Conservation (phyloP, 306 rosid genomes). For the Quercus wislizeni region DNA sequence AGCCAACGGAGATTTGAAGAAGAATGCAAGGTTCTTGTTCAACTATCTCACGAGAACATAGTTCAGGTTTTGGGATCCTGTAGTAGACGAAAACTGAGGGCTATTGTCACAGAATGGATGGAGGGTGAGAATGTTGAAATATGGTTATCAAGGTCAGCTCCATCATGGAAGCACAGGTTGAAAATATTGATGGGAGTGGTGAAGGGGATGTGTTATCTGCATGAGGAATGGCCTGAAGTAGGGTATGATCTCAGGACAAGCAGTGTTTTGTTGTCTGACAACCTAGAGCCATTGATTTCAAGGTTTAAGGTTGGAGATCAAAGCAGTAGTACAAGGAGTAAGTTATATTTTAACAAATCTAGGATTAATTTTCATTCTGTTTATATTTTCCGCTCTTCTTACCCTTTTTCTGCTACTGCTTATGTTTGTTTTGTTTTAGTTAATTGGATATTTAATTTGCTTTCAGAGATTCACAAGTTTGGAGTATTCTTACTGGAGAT, state of each 20-base stretch:
- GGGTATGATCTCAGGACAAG: slow-evolving; percentile 57
- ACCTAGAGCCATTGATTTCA: slow-evolving; percentile 49
- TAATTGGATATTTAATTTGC: background rate
- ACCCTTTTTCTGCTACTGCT: too few relatives aligned
- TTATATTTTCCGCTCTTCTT: background rate
- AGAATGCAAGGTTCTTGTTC: slow-evolving; percentile 50
- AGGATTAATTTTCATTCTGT: background rate
- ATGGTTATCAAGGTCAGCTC: slow-evolving; percentile 47
- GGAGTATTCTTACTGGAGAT: slow-evolving; percentile 58
- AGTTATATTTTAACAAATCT: slow-evolving; percentile 12
- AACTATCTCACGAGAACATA: slow-evolving; percentile 52
- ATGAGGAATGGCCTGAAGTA: slow-evolving; percentile 64
- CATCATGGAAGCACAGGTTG: slow-evolving; percentile 57
- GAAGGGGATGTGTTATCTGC: slow-evolving; percentile 53
- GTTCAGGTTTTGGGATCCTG: slow-evolving; percentile 64
- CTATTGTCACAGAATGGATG: slow-evolving; percentile 51
- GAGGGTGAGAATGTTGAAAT: slow-evolving; percentile 39
- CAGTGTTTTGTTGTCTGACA: slow-evolving; percentile 46
- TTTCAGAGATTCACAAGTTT: slow-evolving; percentile 48
- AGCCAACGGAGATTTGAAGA: slow-evolving; percentile 28
- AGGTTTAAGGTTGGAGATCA: slow-evolving; percentile 60
- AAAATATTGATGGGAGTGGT: slow-evolving; percentile 53
- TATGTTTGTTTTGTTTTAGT: background rate
- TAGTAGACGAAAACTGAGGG: slow-evolving; percentile 43
- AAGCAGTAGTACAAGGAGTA: slow-evolving; percentile 37